These are phyloP conservation scores for Scheffersomyces ergatensis DNA, from an alignment of 805 yeast species.

Conservation along the genomic window DNA sequence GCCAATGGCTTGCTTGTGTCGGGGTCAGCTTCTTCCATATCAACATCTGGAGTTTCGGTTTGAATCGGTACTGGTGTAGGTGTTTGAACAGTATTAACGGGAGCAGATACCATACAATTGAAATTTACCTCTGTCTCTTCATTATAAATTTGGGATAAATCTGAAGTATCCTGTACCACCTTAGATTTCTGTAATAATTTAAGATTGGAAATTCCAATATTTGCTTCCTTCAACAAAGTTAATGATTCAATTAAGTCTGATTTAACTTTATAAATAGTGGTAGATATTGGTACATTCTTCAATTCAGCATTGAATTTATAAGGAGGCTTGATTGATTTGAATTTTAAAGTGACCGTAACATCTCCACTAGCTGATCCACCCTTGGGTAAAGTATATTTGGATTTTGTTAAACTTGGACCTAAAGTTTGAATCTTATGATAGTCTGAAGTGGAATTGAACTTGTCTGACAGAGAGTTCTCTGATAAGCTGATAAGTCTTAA, in stretches of 20 bases:
- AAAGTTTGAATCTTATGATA: conserved; percentile 25
- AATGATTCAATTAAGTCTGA: conserved; percentile 26
- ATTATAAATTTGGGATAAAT: conserved; percentile 23
- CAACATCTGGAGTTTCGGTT: neutral
- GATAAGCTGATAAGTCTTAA: conserved; percentile 47
- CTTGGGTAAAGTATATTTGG: conserved; percentile 33
- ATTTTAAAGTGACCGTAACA: conserved; percentile 22
- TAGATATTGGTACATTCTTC: conserved; percentile 17
- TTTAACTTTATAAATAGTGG: conserved; percentile 39
- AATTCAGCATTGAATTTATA: conserved; percentile 47
- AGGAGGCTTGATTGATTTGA: conserved; percentile 74
- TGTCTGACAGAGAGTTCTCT: conserved; percentile 29
- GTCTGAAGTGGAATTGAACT: conserved; percentile 31
- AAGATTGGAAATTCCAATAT: conserved; percentile 36
- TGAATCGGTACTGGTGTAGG: conserved; percentile 5
- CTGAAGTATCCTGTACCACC: conserved; percentile 51
- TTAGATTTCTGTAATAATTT: conserved; percentile 61
- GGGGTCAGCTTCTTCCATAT: conserved; percentile 5
- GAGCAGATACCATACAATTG: conserved; percentile 43
- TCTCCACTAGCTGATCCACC: conserved; percentile 1
- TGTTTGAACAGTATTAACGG: conserved; percentile 5
- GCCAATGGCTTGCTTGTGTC: conserved; percentile 2
- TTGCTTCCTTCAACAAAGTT: conserved; percentile 22
- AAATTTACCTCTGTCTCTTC: conserved; percentile 29
- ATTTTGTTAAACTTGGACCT: conserved; percentile 50